A percentile compares a stretch with the other conserved stretches of the same genome.
phyloP scores from a whole-genome alignment of 1,139 yeast species.

The Wickerhamomyces sp. region DNA sequence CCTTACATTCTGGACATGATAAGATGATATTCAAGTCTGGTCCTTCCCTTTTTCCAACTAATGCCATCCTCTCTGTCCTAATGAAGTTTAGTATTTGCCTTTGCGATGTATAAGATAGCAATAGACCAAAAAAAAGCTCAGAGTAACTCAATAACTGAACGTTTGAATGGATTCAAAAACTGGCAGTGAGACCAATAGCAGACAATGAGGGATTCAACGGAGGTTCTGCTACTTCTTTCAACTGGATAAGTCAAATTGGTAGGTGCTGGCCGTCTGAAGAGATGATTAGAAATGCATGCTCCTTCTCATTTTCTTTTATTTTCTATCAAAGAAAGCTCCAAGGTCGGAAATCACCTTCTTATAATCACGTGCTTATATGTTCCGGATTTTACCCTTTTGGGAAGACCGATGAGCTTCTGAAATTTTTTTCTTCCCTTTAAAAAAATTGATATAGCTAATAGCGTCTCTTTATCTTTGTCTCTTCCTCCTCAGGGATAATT shows the following conservation, averaged over 20 bases:
- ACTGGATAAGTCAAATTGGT: neutral
- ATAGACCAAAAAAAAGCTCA: neutral
- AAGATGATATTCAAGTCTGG: conserved; percentile 84
- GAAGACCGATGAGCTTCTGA: conserved; percentile 1
- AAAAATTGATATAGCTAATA: neutral
- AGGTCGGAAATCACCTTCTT: neutral
- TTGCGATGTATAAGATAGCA: neutral
- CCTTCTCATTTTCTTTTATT: neutral
- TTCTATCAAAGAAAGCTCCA: neutral
- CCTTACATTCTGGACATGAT: conserved; percentile 94
- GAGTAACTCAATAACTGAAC: conserved; percentile 10
- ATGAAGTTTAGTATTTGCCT: neutral
- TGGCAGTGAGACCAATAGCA: neutral
- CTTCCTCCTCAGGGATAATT: neutral
- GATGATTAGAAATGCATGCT: neutral
- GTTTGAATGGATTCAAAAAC: no score
- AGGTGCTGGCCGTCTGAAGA: no score
- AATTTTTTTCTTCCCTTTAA: neutral
- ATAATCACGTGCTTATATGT: neutral
- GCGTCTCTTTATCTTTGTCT: neutral
- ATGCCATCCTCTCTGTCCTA: conserved; percentile 1
- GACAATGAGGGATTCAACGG: neutral
- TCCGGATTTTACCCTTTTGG: neutral
- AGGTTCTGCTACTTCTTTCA: neutral
- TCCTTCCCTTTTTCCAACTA: conserved; percentile 33